These are phyloP conservation scores for Acer campestre DNA, from an alignment of 345 rosid genomes.

Conservation along the genomic window DNA sequence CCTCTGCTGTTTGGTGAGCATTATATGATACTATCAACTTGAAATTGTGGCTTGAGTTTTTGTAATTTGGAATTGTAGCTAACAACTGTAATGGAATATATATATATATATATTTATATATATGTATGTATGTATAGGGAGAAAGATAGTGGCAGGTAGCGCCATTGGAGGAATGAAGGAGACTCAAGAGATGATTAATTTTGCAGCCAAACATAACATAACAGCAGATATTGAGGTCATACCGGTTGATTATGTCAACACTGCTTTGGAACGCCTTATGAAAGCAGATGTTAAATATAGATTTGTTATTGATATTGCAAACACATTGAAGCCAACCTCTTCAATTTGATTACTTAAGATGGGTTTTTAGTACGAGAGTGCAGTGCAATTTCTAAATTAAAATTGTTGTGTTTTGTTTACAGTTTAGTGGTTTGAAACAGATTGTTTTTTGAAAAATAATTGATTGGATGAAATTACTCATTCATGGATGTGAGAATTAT, in stretches of 20 bases:
- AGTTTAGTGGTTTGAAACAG: too few relatives aligned
- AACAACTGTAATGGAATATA: background rate
- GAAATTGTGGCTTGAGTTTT: background rate
- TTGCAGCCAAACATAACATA: conserved; percentile 42
- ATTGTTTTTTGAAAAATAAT: background rate
- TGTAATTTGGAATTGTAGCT: background rate
- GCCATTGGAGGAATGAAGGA: conserved; percentile 43
- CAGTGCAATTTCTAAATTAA: too few relatives aligned
- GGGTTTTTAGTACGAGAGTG: background rate
- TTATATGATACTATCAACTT: background rate
- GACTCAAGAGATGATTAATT: conserved; percentile 49
- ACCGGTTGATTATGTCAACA: conserved; percentile 41
- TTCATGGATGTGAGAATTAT: background rate
- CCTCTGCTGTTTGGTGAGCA: conserved; percentile 29
- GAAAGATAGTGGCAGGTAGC: conserved; percentile 36
- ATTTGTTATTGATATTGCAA: conserved; percentile 43
- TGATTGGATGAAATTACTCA: background rate
- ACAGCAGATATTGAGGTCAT: conserved; percentile 40
- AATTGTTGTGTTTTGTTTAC: background rate
- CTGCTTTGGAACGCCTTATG: conserved; percentile 38
- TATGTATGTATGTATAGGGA: conserved; percentile 15
- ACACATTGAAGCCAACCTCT: conserved; percentile 22
- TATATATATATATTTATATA: too few relatives aligned
- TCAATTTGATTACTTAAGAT: background rate
- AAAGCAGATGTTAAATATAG: conserved; percentile 45